phyloP scores from a whole-genome alignment of 1,139 yeast species.

The Nematodospora anomalae region DNA sequence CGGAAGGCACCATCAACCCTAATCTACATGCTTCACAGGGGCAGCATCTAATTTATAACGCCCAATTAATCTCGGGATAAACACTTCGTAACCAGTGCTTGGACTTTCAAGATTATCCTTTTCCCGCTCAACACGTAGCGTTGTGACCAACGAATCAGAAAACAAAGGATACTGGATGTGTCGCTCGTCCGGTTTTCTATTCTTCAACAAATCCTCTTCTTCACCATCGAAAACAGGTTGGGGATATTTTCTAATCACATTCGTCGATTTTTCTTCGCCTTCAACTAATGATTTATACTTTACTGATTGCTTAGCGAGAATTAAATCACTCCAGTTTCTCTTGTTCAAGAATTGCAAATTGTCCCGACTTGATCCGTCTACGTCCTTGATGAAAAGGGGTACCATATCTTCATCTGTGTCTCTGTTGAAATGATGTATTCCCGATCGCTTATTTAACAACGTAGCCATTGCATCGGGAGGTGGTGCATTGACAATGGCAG shows the following conservation, averaged over 20 bases:
- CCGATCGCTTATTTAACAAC: slow-evolving; percentile 63
- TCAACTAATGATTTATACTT: slow-evolving; percentile 23
- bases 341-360: slow-evolving; percentile 68
- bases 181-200: slow-evolving; percentile 18
- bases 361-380: slow-evolving; percentile 54
- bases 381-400: slow-evolving; percentile 64
- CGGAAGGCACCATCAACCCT: too few species aligned
- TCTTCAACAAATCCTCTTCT: slow-evolving; percentile 12
- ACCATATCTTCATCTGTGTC: slow-evolving; percentile 79
- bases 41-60: slow-evolving; percentile 33
- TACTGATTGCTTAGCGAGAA: slow-evolving; percentile 36
- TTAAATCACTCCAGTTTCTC: slow-evolving; percentile 70
- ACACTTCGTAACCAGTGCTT: slow-evolving; percentile 65
- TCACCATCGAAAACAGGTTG: slow-evolving; percentile 22
- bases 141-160: slow-evolving; percentile 61
- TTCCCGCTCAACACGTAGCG: slow-evolving; percentile 72
- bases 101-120: slow-evolving; percentile 49
- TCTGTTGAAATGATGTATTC: slow-evolving; percentile 62
- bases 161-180: slow-evolving; percentile 52
- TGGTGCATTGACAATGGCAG: slow-evolving; percentile 90
- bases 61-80: slow-evolving; percentile 62
- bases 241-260: slow-evolving; percentile 28
- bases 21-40: slow-evolving; percentile 33
- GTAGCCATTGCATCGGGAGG: slow-evolving; percentile 87
- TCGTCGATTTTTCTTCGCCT: slow-evolving; percentile 10